Conservation (phyloP, 1,139 yeast genomes). For the Lizanozyma gosingica region DNA sequence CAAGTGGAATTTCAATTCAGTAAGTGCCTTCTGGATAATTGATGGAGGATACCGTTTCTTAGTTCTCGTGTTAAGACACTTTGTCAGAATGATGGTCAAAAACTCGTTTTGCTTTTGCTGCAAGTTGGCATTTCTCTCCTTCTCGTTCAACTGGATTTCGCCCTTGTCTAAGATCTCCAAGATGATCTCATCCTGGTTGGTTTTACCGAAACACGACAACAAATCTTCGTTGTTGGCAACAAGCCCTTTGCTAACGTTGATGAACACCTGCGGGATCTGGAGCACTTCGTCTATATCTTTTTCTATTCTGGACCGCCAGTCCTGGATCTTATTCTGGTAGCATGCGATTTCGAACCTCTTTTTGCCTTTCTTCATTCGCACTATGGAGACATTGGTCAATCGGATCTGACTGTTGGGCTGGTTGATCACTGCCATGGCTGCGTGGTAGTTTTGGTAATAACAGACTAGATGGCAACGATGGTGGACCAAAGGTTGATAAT, state of each 20-base stretch:
- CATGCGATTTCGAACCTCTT: constrained; percentile 93
- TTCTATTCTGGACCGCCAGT: constrained; percentile 82
- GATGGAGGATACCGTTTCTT: constrained; percentile 91
- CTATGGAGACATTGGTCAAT: constrained; percentile 89
- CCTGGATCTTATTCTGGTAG: constrained; percentile 94
- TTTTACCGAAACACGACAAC: constrained; percentile 62
- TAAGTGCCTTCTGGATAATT: constrained; percentile 82
- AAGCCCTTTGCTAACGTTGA: constrained; percentile 90
- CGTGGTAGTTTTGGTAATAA: background rate
- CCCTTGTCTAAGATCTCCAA: constrained; percentile 80
- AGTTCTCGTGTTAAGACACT: constrained; percentile 84
- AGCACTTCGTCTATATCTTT: constrained; percentile 92
- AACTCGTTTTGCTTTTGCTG: constrained; percentile 78
- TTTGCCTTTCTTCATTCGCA: constrained; percentile 82
- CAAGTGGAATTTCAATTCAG: constrained; percentile 73
- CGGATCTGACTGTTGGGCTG: constrained; percentile 88
- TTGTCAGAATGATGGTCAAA: constrained; percentile 74
- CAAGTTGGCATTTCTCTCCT: constrained; percentile 74
- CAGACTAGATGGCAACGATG: too few species aligned
- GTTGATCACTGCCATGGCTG: constrained; percentile 50
- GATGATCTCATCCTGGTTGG: constrained; percentile 66
- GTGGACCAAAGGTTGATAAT: too few species aligned
- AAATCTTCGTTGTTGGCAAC: constrained; percentile 88
- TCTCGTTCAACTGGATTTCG: constrained; percentile 89
- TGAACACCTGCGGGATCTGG: constrained; percentile 91